Conservation (phyloP, 2,329 filamentous ascomycete species). For the Catunica adiposa region DNA sequence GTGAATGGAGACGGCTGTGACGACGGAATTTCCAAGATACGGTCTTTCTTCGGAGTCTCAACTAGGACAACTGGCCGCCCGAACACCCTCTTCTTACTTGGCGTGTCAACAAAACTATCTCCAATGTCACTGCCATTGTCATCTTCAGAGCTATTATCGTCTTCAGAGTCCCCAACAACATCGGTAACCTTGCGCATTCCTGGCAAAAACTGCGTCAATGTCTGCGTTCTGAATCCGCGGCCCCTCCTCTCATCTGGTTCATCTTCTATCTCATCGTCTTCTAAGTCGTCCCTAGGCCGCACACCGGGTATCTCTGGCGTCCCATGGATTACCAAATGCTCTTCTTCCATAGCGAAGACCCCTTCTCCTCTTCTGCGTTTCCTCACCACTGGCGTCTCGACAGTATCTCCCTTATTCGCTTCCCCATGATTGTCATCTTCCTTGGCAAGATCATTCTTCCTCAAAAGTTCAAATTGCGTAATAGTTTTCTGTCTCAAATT, state of each 20-base stretch:
- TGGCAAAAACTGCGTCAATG: constrained; percentile 25
- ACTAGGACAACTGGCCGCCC: not conserved
- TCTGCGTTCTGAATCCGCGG: constrained; percentile 25
- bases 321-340: not conserved
- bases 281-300: not conserved
- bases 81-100: not conserved
- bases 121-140: not conserved
- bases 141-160: too few relatives aligned
- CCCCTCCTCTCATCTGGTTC: not conserved
- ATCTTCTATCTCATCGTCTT: not conserved
- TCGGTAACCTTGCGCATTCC: constrained; percentile 11
- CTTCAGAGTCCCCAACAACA: constrained; percentile 25
- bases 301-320: not conserved
- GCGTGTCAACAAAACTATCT: not conserved
- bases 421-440: not conserved
- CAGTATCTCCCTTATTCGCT: not conserved
- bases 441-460: not conserved
- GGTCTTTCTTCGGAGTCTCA: constrained; percentile 25
- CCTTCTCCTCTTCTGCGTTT: not conserved
- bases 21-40: constrained; percentile 27
- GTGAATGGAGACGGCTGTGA: constrained; percentile 25
- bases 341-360: not conserved
- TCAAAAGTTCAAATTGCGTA: constrained; percentile 21
- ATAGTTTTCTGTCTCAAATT: constrained; percentile 26
- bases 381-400: not conserved